Evolutionary conservation across 257 asterid species (phyloP).

Genomic region (Jacaranda copaia): DNA sequence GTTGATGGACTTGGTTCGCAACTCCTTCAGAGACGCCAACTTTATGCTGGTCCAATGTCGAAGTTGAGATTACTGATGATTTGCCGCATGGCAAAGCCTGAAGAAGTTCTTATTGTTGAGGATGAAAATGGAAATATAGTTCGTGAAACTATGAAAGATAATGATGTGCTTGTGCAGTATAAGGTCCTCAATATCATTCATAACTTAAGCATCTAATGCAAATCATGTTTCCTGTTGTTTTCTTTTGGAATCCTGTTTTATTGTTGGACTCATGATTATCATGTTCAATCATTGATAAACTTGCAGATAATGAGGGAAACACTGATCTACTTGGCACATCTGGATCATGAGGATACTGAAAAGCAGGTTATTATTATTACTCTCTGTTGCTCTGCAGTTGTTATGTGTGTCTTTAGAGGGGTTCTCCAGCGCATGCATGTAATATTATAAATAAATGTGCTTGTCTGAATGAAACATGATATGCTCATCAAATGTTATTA

Average conservation of each 20-base stretch:
- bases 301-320: constrained; percentile 99
- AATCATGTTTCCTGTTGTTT: constrained; percentile 22
- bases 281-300: constrained; percentile 27
- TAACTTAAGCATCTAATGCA: constrained; percentile 18
- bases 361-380: constrained; percentile 63
- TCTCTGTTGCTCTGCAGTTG: not conserved
- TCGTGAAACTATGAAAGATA: constrained; percentile 98
- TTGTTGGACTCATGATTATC: not conserved
- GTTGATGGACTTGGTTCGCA: constrained; percentile 87
- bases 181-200: constrained; percentile 60
- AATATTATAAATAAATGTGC: not conserved
- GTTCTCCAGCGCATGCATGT: not conserved
- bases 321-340: constrained; percentile 93
- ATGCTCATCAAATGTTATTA: not conserved
- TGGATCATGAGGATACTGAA: constrained; percentile 98
- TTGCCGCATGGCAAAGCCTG: constrained; percentile 99
- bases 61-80: constrained; percentile 92
- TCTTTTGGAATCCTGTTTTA: constrained; percentile 18
- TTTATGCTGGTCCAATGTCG: constrained; percentile 90
- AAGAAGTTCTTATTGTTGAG: constrained; percentile 96
- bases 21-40: constrained; percentile 82
- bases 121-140: constrained; percentile 99
- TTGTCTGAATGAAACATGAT: constrained; percentile 5
- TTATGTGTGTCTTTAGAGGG: not conserved
- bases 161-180: constrained; percentile 95